These are phyloP conservation scores for Thymus mandschuricus DNA, from an alignment of 257 asterid species.

Conservation along the genomic window DNA sequence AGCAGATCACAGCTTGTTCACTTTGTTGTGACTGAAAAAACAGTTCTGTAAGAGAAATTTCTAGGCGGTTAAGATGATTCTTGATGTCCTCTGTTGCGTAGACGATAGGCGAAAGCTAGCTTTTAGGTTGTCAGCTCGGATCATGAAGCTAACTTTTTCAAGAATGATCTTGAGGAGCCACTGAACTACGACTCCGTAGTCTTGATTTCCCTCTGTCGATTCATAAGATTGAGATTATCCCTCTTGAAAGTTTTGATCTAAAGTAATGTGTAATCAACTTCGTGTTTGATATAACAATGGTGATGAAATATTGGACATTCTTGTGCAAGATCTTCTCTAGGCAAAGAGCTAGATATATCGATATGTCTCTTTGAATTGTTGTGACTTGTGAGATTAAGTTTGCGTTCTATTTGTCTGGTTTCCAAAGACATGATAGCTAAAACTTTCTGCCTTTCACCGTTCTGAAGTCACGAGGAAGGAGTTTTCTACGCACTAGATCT, in stretches of 20 bases:
- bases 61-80: neutral
- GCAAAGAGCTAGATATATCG: neutral
- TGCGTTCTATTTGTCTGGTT: neutral
- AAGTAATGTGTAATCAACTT: neutral
- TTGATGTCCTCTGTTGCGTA: neutral
- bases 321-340: neutral
- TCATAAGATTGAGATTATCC: neutral
- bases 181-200: neutral
- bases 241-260: neutral
- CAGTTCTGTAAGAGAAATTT: neutral
- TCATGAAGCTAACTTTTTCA: neutral
- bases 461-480: constrained; percentile 78
- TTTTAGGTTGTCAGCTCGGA: neutral
- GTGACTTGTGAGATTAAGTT: neutral
- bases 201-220: neutral
- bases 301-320: constrained; percentile 7
- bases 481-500: constrained; percentile 93
- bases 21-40: neutral
- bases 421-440: constrained; percentile 18
- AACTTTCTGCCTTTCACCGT: constrained; percentile 15
- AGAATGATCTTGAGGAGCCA: neutral
- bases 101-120: neutral
- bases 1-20: neutral
- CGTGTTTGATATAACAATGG: neutral
- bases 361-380: neutral